A percentile compares a stretch with the other conserved stretches of the same genome.
Evolutionary conservation across 2,329 filamentous ascomycete species (phyloP).

Genomic region (Aspergillus sp.): DNA sequence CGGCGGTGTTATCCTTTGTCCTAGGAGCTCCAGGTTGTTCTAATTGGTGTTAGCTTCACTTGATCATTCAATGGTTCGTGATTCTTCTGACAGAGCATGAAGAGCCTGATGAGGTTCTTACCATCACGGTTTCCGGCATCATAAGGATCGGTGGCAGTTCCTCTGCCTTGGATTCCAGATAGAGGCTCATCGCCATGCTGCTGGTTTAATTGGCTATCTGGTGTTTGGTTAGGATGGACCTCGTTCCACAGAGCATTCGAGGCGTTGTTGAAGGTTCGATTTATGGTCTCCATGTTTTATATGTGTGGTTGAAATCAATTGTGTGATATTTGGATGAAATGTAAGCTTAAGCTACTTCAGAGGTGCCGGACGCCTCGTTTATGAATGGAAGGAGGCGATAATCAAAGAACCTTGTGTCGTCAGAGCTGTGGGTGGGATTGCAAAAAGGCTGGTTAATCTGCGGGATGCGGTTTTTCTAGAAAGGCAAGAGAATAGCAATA

Average conservation of each 20-base stretch:
- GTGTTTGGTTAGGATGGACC: slow-evolving; percentile 22
- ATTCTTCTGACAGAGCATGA: background rate
- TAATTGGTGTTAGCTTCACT: slow-evolving; percentile 7
- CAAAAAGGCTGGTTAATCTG: background rate
- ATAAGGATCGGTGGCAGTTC: slow-evolving; percentile 70
- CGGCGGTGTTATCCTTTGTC: slow-evolving; percentile 26
- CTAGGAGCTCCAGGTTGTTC: slow-evolving; percentile 32
- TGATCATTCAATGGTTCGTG: background rate
- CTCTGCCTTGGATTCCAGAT: slow-evolving; percentile 69
- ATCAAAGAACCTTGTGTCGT: background rate
- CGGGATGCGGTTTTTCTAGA: background rate
- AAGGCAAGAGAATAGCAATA: background rate
- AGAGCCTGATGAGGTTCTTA: slow-evolving; percentile 34
- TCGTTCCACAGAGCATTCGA: slow-evolving; percentile 55
- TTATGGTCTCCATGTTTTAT: slow-evolving; percentile 64
- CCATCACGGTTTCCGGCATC: slow-evolving; percentile 75
- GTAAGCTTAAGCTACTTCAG: background rate
- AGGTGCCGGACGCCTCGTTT: background rate
- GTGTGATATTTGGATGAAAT: background rate
- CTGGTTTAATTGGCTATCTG: slow-evolving; percentile 23
- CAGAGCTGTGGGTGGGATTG: background rate
- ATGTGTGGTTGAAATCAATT: background rate
- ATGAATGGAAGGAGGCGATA: background rate
- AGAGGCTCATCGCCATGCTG: slow-evolving; percentile 64
- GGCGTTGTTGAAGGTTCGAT: slow-evolving; percentile 52